These are phyloP conservation scores for Fraxinus floribunda DNA, from an alignment of 305 asterid species.

Conservation along the genomic window DNA sequence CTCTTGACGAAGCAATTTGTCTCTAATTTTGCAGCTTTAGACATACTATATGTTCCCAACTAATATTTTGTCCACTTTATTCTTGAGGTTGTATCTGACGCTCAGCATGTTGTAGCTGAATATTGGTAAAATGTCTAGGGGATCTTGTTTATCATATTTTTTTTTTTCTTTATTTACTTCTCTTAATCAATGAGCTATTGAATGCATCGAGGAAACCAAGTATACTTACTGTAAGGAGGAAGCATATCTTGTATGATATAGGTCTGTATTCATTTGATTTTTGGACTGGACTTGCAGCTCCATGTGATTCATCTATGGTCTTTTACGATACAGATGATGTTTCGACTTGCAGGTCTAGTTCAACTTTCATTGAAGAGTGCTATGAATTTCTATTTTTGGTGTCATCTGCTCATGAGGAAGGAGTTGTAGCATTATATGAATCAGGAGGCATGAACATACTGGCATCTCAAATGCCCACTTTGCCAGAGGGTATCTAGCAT, in stretches of 20 bases:
- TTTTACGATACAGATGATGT: background rate
- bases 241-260: constrained; percentile 8
- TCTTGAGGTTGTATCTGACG: background rate
- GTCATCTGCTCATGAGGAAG: constrained; percentile 53
- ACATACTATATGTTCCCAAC: background rate
- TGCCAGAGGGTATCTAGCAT: constrained; percentile 62
- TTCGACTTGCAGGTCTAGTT: constrained; percentile 47
- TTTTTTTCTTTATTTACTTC: background rate
- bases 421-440: constrained; percentile 44
- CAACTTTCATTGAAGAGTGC: constrained; percentile 67
- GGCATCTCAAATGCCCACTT: constrained; percentile 57
- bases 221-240: background rate
- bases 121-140: background rate
- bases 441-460: constrained; percentile 65
- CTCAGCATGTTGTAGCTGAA: constrained; percentile 1
- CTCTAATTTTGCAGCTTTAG: background rate
- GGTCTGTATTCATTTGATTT: constrained; percentile 5
- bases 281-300: constrained; percentile 1
- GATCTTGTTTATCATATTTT: background rate
- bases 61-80: background rate
- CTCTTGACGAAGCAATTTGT: background rate
- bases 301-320: background rate
- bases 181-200: background rate
- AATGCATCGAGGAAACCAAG: background rate
- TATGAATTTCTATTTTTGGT: constrained; percentile 70